These are phyloP conservation scores for Termitomyces sp. DNA, from an alignment of 768 basidiomycete species.

Conservation along the genomic window DNA sequence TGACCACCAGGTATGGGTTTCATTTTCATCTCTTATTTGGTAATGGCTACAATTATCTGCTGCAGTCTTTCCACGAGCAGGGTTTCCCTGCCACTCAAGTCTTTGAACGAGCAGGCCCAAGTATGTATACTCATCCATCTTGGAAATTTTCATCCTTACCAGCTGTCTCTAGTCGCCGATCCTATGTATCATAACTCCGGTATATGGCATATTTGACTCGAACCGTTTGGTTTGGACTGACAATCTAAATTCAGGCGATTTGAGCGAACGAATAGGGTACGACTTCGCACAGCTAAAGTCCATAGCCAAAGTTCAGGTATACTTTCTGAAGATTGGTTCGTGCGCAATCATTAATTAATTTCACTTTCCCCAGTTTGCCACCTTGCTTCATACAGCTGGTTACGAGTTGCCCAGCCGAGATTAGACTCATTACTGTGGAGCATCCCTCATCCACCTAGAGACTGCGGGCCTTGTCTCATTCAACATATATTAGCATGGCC, in stretches of 20 bases:
- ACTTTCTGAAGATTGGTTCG: slow-evolving; percentile 15
- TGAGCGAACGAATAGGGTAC: slow-evolving; percentile 76
- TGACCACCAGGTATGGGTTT: slow-evolving; percentile 67
- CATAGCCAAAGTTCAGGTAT: slow-evolving; percentile 85
- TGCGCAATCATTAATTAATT: not conserved
- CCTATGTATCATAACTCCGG: slow-evolving; percentile 89
- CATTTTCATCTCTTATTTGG: not conserved
- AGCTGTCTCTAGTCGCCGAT: slow-evolving; percentile 63
- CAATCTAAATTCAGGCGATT: slow-evolving; percentile 48
- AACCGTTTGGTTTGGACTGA: not conserved
- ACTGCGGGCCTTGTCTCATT: not conserved
- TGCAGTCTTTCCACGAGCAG: slow-evolving; percentile 72
- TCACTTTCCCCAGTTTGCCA: slow-evolving; percentile 52
- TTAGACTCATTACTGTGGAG: not conserved
- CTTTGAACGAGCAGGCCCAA: slow-evolving; percentile 81
- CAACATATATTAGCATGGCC: not conserved
- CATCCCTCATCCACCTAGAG: not conserved
- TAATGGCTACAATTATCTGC: slow-evolving; percentile 4
- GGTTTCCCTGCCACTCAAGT: slow-evolving; percentile 87
- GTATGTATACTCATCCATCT: slow-evolving; percentile 30
- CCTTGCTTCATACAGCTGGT: slow-evolving; percentile 67
- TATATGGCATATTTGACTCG: slow-evolving; percentile 23
- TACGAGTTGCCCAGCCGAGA: slow-evolving; percentile 35
- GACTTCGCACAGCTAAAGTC: slow-evolving; percentile 79
- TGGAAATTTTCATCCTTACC: not conserved